Base-by-base conservation (phyloP, 2,329 filamentous ascomycete genomes). In the Aureobasidium vineae region DNA sequence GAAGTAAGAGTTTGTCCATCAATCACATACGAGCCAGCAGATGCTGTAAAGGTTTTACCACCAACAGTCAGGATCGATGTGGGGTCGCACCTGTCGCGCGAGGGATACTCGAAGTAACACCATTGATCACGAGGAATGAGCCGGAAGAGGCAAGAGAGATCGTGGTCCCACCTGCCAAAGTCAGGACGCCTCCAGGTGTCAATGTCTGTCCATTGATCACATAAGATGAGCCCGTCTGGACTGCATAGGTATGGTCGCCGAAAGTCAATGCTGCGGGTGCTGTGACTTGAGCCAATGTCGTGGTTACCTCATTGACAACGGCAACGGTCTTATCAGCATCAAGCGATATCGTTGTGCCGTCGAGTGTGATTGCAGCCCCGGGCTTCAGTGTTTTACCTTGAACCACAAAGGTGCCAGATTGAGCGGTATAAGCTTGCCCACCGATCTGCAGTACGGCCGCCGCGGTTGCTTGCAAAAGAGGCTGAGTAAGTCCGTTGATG, bases 81-180 rank as follows among this genome's bases (percentile, higher is more conserved):
- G 5, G 73, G 2, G 75, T 75, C 60, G 74, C 71, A 26, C 69
- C 70, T 31, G 68, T 68, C 13, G 65, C 41, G 15, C 54, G 56
- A n/a, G 65, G 57, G 16, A 63, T 59, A 4, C 61, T 64, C 3
- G 67, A 65, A 1, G 65, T 63, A 6, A 57, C 3, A 13, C 77
- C 77, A 36, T 76, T 77, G 43, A 81, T 68, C 6, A 81, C 75
- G 1, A 81, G 67, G 28, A 75, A 76, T 4, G 74, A 75, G 28
- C 78, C 79, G 5, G 72, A 76, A 0, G 75, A 70, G 2, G 69
- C 79, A 19, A 77, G 71, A 41, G 65, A 71, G n/a, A 69, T 41
- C 2, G 57, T 65, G 15, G 67, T 66, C 10, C 65, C 66, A 13
- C 36, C 68, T 49, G 54, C 47, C 21, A 67, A 13, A n/a, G 65